Evolutionary conservation across 176 grass and related monocot genomes (phyloP), one percentile per base, ranked within the genome.

Genomic region (Cenchrus americanus): DNA sequence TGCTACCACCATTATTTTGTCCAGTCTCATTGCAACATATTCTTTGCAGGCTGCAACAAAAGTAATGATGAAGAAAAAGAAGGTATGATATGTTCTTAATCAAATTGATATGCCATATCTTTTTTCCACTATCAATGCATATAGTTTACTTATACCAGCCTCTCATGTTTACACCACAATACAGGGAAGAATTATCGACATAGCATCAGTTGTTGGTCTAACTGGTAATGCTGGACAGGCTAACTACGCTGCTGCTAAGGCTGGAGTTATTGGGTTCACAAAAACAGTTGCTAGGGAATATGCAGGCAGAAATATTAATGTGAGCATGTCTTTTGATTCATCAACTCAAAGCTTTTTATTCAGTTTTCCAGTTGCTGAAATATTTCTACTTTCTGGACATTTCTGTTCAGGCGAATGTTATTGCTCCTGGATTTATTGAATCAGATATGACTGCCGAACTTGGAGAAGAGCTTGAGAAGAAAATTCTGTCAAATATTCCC

Each of bases 11-110:
- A 22, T 40, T 77, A 15, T 78, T 80, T 80, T 85, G 57, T 80
- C 54, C 49, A 71, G 43, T 70, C 57, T 85, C 77, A 87, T 46
- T 70, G 10, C 5, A 50, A 47, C 30, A 69, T 55, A 66, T 86
- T 81, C 46, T 83, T 79, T 93, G 26, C 87, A 98, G 96, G 96
- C 91, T 90, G 96, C 96, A 44, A 92, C 93, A 76, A 98, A 98
- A 90, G 37, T 98, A 79, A 98, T 98, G 96, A 93, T 95, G 93
- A 98, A 98, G 89, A 93, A 76, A 87, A 95, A 93, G 89, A 92
- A 94, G 87, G 93, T 94, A 86, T 70, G 24, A 2, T n/a, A 37
- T 55, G 30, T 37, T 41, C 50, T 15, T 75, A 30, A 52, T 30
- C 58, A 63, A 21, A 63, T 62, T 81, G 30, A 84, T 57, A 40